Percentiles rank a stretch among this genome's conserved stretches.
Evolutionary conservation across 2,329 filamentous ascomycete genomes (phyloP).

Genomic region (Epichloe uncinata): DNA sequence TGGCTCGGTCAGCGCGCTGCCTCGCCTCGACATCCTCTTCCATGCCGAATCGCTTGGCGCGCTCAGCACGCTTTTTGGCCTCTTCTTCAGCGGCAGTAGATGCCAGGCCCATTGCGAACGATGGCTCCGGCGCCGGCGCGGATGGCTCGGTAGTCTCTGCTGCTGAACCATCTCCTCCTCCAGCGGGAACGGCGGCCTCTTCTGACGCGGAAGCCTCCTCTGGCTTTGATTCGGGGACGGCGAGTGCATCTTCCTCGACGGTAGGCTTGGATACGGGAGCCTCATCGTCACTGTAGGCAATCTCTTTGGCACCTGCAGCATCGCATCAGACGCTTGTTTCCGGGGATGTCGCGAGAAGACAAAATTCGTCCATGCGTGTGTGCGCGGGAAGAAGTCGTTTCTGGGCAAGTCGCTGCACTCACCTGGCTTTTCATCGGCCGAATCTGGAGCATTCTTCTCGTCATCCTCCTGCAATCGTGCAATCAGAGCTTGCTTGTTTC

Average conservation of each 20-base stretch:
- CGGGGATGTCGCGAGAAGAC: background rate
- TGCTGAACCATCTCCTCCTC: slow-evolving; percentile 14
- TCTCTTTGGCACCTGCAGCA: slow-evolving; percentile 35
- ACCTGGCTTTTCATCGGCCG: slow-evolving; percentile 24
- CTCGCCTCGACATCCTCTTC: slow-evolving; percentile 44
- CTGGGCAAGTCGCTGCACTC: slow-evolving; percentile 2
- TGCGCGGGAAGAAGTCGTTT: too few relatives aligned
- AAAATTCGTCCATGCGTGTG: background rate
- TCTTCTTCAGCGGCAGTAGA: slow-evolving; percentile 52
- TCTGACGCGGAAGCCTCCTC: slow-evolving; percentile 14
- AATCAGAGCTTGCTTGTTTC: slow-evolving; percentile 74
- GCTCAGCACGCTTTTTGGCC: slow-evolving; percentile 53
- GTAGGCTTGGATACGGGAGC: slow-evolving; percentile 22
- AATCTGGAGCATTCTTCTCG: slow-evolving; percentile 28
- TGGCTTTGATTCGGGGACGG: slow-evolving; percentile 21
- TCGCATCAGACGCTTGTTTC: background rate
- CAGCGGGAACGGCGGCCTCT: slow-evolving; percentile 12
- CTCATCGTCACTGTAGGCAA: slow-evolving; percentile 62
- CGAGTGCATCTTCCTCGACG: slow-evolving; percentile 20
- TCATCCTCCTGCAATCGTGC: slow-evolving; percentile 64
- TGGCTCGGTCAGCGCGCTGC: slow-evolving; percentile 50
- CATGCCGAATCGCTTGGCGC: slow-evolving; percentile 59
- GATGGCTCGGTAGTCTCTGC: slow-evolving; percentile 20
- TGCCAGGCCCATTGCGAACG: slow-evolving; percentile 23
- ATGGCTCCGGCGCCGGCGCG: slow-evolving; percentile 17